Evolutionary conservation across 1,139 yeast species (phyloP), one percentile per base, ranked within the genome.

Genomic region (Yamadazyma siamensis): DNA sequence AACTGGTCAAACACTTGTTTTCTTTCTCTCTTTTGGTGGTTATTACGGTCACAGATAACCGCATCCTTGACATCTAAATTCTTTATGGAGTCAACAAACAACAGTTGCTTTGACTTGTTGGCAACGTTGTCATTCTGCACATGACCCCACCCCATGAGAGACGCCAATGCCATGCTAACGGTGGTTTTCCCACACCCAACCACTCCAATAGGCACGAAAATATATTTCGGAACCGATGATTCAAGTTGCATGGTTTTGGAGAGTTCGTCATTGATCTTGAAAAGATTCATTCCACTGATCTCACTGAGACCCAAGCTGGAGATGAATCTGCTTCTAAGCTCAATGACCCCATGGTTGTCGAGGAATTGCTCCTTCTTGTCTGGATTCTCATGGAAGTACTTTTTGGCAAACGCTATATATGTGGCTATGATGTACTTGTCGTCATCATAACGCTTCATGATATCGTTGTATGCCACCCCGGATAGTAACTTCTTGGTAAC

Each of bases 171-270:
- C 27, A 73, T 55, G 4, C 87, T 76, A 0, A 86, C 74, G 0
- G 96, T 87, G 0, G 97, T 88, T 52, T 94, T 94, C 6, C 99
- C 99, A 54, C 96, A 87, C 0, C 97, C 98, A 30, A 91, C 75
- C 0, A 96, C 87, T 0, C 97, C 88, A 10, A 89, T 77, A 0
- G 97, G 94, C 2, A 88, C 72, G 1, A 94, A 48, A 0, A 85
- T 71, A 48, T 76, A 86, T 47, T 77, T 78, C 13, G 35, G 26
- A 8, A 39, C 32, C 6, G 35, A 38, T 12, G 34, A 21, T 6
- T 34, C 35, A 3, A 39, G 19, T 2, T 36, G 27, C 13, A 32
- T 32, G 6, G 38, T 36, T n/a, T 39, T 35, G 13, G 49, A 35
- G 14, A 54, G 39, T 15, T 41, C 43, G 5, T 47, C 50, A 32